A percentile compares a stretch with the other conserved stretches of the same genome.
phyloP scores from a whole-genome alignment of 139 green algal genomes.

The Haematococcus lacustris region DNA sequence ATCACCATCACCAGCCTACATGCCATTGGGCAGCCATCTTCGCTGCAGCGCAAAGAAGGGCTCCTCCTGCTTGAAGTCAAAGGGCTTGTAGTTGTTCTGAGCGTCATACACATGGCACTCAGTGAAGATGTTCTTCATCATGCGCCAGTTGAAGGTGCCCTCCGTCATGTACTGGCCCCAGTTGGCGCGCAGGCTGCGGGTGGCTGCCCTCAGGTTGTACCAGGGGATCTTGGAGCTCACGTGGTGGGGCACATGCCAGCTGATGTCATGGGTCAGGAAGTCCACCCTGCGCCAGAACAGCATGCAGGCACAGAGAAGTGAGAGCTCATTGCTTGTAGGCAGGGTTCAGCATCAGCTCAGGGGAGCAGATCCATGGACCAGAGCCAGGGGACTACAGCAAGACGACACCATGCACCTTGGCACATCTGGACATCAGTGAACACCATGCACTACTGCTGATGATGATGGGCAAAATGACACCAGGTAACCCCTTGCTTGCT shows the following conservation, averaged over 20 bases:
- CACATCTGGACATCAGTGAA: no score
- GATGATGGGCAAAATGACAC: no score
- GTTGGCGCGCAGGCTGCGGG: constrained; percentile 62
- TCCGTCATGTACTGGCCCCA: constrained; percentile 93
- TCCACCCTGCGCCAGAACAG: constrained; percentile 86
- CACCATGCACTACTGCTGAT: no score
- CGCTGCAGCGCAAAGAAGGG: constrained; percentile 67
- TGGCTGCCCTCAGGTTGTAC: constrained; percentile 85
- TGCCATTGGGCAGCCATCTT: constrained; percentile 53
- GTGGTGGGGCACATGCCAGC: constrained; percentile 93
- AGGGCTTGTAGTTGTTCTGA: constrained; percentile 77
- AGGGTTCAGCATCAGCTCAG: no score
- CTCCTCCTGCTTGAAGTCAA: constrained; percentile 74
- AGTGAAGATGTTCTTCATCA: constrained; percentile 90
- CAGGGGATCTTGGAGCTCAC: constrained; percentile 90
- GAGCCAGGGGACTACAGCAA: no score
- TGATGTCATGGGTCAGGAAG: constrained; percentile 95
- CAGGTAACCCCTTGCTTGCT: no score
- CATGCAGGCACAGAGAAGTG: no score
- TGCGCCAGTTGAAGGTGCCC: constrained; percentile 81
- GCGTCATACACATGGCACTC: constrained; percentile 86
- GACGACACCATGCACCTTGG: no score
- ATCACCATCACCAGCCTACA: no score
- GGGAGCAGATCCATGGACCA: no score
- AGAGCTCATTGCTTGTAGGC: no score